phyloP scores from a whole-genome alignment of 768 basidiomycete genomes.

The Tricholomella constricta region DNA sequence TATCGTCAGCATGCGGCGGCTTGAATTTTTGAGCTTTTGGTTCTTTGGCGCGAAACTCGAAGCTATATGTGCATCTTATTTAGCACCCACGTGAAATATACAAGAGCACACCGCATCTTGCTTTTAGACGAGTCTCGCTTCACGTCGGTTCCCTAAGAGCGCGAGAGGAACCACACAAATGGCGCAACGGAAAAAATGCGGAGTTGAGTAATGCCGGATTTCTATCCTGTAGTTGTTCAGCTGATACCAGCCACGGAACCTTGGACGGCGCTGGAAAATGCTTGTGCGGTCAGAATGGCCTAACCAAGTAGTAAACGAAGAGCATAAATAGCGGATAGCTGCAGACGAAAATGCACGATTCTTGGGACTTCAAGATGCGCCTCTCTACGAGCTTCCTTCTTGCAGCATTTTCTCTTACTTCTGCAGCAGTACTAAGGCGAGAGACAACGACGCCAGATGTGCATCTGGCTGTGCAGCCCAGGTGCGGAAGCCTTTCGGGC shows the following conservation, averaged over 20 bases:
- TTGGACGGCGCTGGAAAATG: background rate
- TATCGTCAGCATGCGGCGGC: background rate
- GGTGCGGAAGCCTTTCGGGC: constrained; percentile 43
- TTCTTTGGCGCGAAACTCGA: background rate
- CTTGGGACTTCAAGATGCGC: constrained; percentile 11
- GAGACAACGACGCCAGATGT: constrained; percentile 16
- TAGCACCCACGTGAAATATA: constrained; percentile 8
- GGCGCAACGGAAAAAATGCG: constrained; percentile 25
- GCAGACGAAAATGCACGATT: background rate
- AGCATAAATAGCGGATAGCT: constrained; percentile 11
- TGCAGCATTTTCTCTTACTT: constrained; percentile 20
- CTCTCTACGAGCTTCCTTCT: constrained; percentile 16
- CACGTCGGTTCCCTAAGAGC: background rate
- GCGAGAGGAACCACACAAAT: constrained; percentile 16
- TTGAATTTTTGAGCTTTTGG: background rate
- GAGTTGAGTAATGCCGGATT: constrained; percentile 16
- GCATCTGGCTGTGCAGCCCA: constrained; percentile 46
- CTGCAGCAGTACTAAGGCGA: constrained; percentile 18
- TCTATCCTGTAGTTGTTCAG: constrained; percentile 6
- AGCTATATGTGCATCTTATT: background rate
- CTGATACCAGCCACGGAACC: constrained; percentile 6
- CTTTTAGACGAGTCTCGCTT: background rate
- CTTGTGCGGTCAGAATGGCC: constrained; percentile 1
- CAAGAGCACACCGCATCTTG: background rate
- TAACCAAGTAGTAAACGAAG: constrained; percentile 5